Evolutionary conservation across 768 basidiomycete genomes (phyloP).

Genomic region (Lactarius indigo): DNA sequence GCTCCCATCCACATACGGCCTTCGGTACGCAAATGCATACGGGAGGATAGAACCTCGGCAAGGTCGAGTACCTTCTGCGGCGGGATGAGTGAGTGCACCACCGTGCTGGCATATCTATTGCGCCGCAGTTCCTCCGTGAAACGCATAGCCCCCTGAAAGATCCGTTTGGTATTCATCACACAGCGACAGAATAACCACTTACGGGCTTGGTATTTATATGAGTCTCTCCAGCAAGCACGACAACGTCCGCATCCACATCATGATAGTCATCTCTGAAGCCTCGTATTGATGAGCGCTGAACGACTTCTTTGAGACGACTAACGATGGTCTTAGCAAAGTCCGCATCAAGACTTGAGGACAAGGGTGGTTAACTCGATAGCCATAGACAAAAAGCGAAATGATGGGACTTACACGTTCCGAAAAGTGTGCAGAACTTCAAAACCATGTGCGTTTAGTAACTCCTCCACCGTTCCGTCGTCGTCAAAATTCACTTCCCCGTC

Average conservation of each 20-base stretch:
- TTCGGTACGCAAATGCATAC: slow-evolving; percentile 32
- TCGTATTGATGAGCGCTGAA: slow-evolving; percentile 35
- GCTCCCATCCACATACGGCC: slow-evolving; percentile 42
- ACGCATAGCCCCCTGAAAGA: slow-evolving; percentile 20
- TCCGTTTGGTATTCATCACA: neutral
- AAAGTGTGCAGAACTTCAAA: slow-evolving; percentile 42
- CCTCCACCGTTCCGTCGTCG: slow-evolving; percentile 32
- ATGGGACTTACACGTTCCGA: slow-evolving; percentile 36
- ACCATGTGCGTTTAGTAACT: slow-evolving; percentile 37
- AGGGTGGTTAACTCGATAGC: neutral
- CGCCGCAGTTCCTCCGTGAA: slow-evolving; percentile 14
- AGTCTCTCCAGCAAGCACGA: slow-evolving; percentile 40
- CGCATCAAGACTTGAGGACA: slow-evolving; percentile 37
- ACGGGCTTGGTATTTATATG: slow-evolving; percentile 41
- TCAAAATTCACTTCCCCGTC: slow-evolving; percentile 20
- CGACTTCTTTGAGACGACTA: slow-evolving; percentile 37
- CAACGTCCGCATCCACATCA: slow-evolving; percentile 34
- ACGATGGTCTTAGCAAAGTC: slow-evolving; percentile 43
- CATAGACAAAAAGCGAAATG: neutral
- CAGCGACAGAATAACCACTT: slow-evolving; percentile 24
- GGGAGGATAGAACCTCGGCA: slow-evolving; percentile 33
- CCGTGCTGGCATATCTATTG: slow-evolving; percentile 15
- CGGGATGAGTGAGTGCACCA: slow-evolving; percentile 5
- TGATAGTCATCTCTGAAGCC: slow-evolving; percentile 42
- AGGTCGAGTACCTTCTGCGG: slow-evolving; percentile 30